Evolutionary conservation across 441 rosid genomes (phyloP).

Genomic region (Pelargonium cotyledonis): DNA sequence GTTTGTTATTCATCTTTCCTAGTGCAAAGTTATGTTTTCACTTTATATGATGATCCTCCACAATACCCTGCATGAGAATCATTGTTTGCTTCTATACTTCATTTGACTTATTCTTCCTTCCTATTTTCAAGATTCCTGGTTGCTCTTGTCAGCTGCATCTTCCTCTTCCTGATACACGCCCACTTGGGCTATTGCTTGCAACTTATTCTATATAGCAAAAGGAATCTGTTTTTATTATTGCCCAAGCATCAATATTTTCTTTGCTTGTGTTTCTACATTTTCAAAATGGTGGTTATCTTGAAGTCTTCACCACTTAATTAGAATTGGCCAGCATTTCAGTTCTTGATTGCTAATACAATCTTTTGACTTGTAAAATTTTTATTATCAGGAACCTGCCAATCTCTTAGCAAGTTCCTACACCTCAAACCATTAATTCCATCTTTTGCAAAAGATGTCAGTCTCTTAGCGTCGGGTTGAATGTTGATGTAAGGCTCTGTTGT

Average conservation of each 20-base stretch:
- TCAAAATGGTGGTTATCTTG: no score
- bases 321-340: no score
- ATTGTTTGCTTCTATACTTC: no score
- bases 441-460: conserved; percentile 21
- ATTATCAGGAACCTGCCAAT: conserved; percentile 1
- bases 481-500: conserved; percentile 13
- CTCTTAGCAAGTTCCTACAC: neutral
- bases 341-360: neutral
- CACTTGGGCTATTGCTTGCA: neutral
- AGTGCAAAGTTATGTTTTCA: no score
- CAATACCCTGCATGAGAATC: no score
- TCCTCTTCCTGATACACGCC: neutral
- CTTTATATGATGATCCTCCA: no score
- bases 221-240: neutral
- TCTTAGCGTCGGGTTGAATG: conserved; percentile 14
- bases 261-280: neutral
- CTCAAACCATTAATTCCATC: neutral
- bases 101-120: no score
- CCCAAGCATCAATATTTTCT: neutral
- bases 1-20: no score
- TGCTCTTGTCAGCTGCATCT: neutral
- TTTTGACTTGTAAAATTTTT: neutral
- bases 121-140: no score
- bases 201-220: neutral
- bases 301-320: no score